Base-by-base conservation (phyloP, 345 rosid genomes). In the Eucalyptus microcorys region DNA sequence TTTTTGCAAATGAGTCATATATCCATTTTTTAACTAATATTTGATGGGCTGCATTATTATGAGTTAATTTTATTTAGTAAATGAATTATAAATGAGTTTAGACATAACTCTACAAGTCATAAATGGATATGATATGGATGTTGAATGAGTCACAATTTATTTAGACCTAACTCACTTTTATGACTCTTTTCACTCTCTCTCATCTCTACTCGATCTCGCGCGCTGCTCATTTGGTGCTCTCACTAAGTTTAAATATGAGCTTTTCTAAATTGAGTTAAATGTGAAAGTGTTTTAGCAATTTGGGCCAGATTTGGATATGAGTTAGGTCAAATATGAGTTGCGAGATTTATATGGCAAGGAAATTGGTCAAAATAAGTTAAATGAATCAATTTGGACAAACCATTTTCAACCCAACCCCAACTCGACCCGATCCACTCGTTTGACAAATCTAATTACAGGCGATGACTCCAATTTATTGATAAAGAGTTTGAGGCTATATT, bases 201-300 rank as follows among this genome's bases (percentile, higher is more conserved):
- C 57, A 21, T 52, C 57, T 52, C 21, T 21, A 52, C 10, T 52
- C 5, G n/a, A n/a, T n/a, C n/a, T n/a, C n/a, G n/a, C n/a, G 26
- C 3, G 0, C 2, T 22, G 30, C 30, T 55, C 30, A 55, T 26
- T 55, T 0, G 1, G 1, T 24, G 30, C 61, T 55, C 6, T 55
- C 61, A 24, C 61, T 55, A 55, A 55, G 61, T 55, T 55, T 55
- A 26, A 26, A 55, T 55, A 55, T 10, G 30, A 55, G 30, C 0
- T 24, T 55, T 55, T 55, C 30, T 26, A 55, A 26, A 55, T 55
- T 24, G 30, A 55, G 30, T 55, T 55, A 55, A 55, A 55, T 22
- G 4, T 55, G 8, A 55, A 55, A 55, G 14, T 55, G 14, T 10
- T 55, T 55, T 55, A 55, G 2, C 61, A 55, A 55, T 52, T 7